phyloP scores from a whole-genome alignment of 768 basidiomycete species.

The Russula virescens region DNA sequence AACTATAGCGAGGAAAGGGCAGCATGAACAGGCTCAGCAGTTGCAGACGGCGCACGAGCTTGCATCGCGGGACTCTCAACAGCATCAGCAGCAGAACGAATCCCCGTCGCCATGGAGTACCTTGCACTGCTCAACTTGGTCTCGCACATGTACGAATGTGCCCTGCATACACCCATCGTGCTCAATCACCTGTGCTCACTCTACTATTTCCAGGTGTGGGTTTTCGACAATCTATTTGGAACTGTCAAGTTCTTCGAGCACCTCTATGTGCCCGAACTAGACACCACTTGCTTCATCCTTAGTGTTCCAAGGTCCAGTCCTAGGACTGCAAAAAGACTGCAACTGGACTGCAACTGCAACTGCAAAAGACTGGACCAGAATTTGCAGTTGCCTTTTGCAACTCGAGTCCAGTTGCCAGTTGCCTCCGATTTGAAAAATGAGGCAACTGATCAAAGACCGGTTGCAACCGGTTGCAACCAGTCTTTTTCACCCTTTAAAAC shows the following conservation, averaged over 20 bases:
- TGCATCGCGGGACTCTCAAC: constrained; percentile 3
- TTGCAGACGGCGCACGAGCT: constrained; percentile 3
- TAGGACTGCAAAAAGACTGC: no score
- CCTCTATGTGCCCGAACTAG: constrained; percentile 8
- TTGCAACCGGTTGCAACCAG: no score
- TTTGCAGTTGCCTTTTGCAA: no score
- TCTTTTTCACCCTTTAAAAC: no score
- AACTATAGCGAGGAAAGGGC: constrained; percentile 6
- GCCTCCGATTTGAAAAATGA: no score
- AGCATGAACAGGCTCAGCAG: constrained; percentile 15
- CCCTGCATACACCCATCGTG: not conserved
- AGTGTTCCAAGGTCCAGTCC: no score
- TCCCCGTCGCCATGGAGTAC: constrained; percentile 3
- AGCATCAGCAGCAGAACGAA: no score
- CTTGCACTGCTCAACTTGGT: constrained; percentile 8
- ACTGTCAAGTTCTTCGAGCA: constrained; percentile 20
- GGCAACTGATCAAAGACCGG: no score
- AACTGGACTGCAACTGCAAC: no score
- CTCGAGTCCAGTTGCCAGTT: no score
- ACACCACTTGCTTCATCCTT: not conserved
- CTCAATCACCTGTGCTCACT: not conserved
- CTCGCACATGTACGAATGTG: constrained; percentile 1
- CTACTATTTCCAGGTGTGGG: constrained; percentile 10
- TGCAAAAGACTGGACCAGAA: no score
- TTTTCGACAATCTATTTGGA: constrained; percentile 11